Base-by-base conservation (phyloP, 257 asterid genomes). In the Solanum pimpinellifolium region DNA sequence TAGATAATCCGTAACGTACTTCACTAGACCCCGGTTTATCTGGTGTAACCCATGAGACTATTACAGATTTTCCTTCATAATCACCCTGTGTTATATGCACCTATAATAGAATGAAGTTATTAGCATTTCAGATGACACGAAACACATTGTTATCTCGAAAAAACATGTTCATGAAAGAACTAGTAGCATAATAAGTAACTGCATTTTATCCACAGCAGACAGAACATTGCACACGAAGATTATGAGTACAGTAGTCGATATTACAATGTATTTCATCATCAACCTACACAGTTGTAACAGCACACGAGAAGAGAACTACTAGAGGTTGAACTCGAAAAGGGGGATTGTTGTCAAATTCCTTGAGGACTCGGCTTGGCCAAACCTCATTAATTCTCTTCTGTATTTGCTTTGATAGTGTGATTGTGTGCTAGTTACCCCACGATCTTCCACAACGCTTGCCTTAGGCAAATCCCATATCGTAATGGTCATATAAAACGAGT, bases 41-140 rank as follows among this genome's bases (percentile, higher is more conserved):
- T 89, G 94, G 80, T 5, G 98, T 94, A 68, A 95, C 92, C 99
- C 99, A 97, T 68, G 99, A 95, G 85, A 97, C 84, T 83, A 97
- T 92, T 78, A 95, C 96, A 62, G 98, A 91, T 90, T 90, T 94
- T 44, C 99, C 99, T 52, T 94, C 99, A 91, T 97, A 97, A 91
- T 97, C 99, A 49, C 99, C 99, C 90, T 97, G 99, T 72, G 99
- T 97, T 47, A 97, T 94, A 91, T 97, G 99, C 89, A 97, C 98
- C 99, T 97, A 83, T 29, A 9, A 12, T 87, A 83, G 83, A 85
- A 81, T 52, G 21, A 49, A 81, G 46, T 16, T 46, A 3, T 44
- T 78, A 78, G 84, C 66, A 46, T 11, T 27, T 27, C 10, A 80
- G 84, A 74, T 72, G 78, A 33, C 25, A 72, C 9, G 9, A 72